A percentile compares a stretch with the other conserved stretches of the same genome.
Conservation (phyloP, 1,284 basidiomycete genomes). For the Malassezia arunalokei region DNA sequence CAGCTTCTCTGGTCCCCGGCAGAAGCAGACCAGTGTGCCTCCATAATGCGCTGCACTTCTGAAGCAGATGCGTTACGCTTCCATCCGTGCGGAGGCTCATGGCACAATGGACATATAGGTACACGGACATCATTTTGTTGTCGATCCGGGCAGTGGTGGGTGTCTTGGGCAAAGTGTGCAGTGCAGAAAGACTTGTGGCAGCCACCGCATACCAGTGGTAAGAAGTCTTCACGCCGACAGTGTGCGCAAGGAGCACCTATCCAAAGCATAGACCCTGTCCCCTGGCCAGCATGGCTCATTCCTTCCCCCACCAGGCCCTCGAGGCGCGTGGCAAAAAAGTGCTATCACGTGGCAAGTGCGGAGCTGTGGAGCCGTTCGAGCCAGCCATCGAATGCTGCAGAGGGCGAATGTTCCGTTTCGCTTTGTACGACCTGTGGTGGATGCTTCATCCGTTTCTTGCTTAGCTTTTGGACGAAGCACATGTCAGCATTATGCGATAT, state of each 20-base stretch:
- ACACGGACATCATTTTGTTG: conserved; percentile 1
- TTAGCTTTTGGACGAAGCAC: no score
- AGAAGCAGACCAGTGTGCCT: conserved; percentile 3
- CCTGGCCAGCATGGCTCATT: background rate
- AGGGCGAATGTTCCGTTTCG: no score
- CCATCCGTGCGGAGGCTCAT: conserved; percentile 12
- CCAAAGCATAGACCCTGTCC: conserved; percentile 10
- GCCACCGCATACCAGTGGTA: conserved; percentile 7
- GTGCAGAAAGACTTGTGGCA: conserved; percentile 9
- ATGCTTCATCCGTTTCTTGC: no score
- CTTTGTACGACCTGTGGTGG: no score
- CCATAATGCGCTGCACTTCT: background rate
- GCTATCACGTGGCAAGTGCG: no score
- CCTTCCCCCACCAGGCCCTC: background rate
- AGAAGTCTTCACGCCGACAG: conserved; percentile 13
- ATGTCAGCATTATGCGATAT: no score
- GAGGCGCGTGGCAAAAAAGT: background rate
- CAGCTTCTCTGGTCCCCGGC: background rate
- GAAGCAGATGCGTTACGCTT: background rate
- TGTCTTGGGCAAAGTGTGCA: conserved; percentile 3
- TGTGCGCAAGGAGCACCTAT: conserved; percentile 12
- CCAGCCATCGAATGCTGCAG: no score
- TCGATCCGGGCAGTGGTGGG: background rate
- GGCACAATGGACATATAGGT: conserved; percentile 10
- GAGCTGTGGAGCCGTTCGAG: no score